Evolutionary conservation across 805 yeast species (phyloP), one percentile per base, ranked within the genome.

Genomic region (Danielozyma ontarioensis): DNA sequence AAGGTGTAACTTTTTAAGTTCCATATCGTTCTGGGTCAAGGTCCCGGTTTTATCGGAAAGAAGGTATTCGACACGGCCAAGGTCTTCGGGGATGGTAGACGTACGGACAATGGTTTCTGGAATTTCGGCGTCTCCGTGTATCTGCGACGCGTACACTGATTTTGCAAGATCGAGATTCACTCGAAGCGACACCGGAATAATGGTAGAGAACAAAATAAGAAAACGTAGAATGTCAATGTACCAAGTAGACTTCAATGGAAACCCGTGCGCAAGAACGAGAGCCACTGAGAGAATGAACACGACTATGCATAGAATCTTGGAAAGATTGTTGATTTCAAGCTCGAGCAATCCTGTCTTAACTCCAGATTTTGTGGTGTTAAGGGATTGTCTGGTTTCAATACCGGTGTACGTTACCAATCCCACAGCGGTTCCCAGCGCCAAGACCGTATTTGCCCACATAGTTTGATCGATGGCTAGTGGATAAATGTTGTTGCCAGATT

Each of bases 11-110:
- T 89, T 90, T 46, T 86, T 87, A 73, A 93, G 66, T 51, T 87
- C 96, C 99, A 93, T 93, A 53, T 94, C 98, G 55, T 93, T 93
- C 56, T 90, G 97, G 4, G 99, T 93, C 44, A 93, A 71, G 1
- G 99, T 93, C 25, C 99, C 99, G 0, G 99, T 93, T 51, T 93
- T 93, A 58, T 93, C 99, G 41, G 89, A 81, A 28, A 93, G 68
- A 35, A 93, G 61, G 55, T 93, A 93, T 58, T 93, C 97, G 28
- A 93, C 84, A 46, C 99, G 72, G 17, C 99, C 99, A 42, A 93
- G 68, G 60, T 93, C 99, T 58, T 93, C 99, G 2, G 98, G 98
- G 28, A 93, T 93, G 0, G 98, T 94, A 36, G 96, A 86, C 1
- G 98, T 93, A 53, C 99, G 77, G 4, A 94, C 99, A 33, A 94